Conservation (phyloP, 2,329 filamentous ascomycete genomes). For the Ophiostoma novo-ulmi region DNA sequence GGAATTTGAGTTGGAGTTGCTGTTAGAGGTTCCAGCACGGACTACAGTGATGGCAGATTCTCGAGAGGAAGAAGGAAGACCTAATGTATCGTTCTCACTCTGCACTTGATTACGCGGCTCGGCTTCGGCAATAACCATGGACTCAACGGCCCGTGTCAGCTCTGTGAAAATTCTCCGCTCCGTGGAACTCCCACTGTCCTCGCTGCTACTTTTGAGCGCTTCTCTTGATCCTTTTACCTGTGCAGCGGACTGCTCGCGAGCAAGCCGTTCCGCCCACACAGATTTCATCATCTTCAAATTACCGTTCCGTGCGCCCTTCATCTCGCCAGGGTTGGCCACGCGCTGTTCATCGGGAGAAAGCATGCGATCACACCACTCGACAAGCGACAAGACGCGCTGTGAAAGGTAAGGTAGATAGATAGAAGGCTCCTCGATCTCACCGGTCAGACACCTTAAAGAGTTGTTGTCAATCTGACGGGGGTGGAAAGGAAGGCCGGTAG, state of each 20-base stretch:
- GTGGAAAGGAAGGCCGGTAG: not conserved
- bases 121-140: not conserved
- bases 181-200: not conserved
- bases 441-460: not conserved
- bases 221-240: not conserved
- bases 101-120: no score
- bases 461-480: not conserved
- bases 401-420: not conserved
- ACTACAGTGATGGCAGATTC: no score
- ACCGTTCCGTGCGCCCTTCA: not conserved
- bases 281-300: not conserved
- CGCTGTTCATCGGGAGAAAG: conserved; percentile 16
- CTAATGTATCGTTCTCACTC: not conserved
- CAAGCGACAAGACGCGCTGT: not conserved
- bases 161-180: not conserved
- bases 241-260: not conserved
- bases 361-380: conserved; percentile 18
- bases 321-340: conserved; percentile 21
- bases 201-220: not conserved
- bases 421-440: conserved; percentile 6
- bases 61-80: not conserved
- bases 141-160: not conserved
- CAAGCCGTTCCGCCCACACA: conserved; percentile 18
- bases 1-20: no score
- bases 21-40: not conserved